Conservation (phyloP, 805 yeast genomes). For the Candida yuanshanica region DNA sequence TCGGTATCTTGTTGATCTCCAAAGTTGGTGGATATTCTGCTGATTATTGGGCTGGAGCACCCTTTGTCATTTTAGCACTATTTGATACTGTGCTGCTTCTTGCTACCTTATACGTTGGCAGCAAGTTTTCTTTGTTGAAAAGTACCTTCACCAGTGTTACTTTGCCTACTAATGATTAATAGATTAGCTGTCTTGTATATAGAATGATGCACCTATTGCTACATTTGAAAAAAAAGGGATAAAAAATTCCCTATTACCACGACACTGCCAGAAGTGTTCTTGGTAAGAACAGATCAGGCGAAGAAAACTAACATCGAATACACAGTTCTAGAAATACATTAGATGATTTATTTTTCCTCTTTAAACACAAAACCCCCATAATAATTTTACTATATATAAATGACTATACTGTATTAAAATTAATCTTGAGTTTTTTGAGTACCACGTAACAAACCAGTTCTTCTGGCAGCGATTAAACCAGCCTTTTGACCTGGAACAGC, state of each 20-base stretch:
- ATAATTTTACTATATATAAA: conserved; percentile 16
- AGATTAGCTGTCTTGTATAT: conserved; percentile 1
- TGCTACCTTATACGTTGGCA: conserved; percentile 16
- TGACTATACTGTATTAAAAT: conserved; percentile 27
- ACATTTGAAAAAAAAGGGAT: too few relatives aligned
- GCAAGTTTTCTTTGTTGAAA: conserved; percentile 13
- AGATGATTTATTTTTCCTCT: conserved; percentile 15
- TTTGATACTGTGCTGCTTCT: conserved; percentile 29
- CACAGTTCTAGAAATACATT: conserved; percentile 5
- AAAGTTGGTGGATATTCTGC: conserved; percentile 58
- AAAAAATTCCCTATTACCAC: too few relatives aligned
- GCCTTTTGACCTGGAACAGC: conserved; percentile 99
- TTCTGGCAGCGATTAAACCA: conserved; percentile 99
- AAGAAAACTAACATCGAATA: too few relatives aligned
- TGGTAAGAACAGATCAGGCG: too few relatives aligned
- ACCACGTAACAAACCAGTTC: conserved; percentile 99
- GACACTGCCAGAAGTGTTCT: too few relatives aligned
- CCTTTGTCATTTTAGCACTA: conserved; percentile 48
- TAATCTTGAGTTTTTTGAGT: conserved; percentile 88
- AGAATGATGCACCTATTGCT: too few relatives aligned
- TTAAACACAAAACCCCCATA: conserved; percentile 24
- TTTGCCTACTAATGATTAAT: conserved; percentile 7
- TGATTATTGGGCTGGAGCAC: conserved; percentile 51
- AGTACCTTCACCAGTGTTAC: conserved; percentile 5
- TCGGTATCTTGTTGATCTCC: conserved; percentile 57